A percentile compares a stretch with the other conserved stretches of the same genome.
These are phyloP conservation scores for Diaporthe humulicola DNA, from an alignment of 2,329 filamentous ascomycete species.

Conservation along the genomic window DNA sequence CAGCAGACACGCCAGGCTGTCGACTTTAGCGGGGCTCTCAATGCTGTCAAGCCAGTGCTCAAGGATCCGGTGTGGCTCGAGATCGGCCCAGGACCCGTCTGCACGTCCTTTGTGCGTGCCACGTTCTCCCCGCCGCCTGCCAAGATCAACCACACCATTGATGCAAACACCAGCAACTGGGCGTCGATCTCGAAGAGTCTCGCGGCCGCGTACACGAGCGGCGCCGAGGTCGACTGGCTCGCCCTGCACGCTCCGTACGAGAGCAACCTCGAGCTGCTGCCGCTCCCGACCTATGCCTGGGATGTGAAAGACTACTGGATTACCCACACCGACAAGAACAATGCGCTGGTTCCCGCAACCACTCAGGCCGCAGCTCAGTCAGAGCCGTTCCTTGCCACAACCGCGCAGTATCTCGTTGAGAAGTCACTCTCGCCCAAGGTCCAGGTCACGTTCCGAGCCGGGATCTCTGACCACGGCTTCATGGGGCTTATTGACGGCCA, in stretches of 20 bases:
- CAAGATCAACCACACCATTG: constrained; percentile 67
- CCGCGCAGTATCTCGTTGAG: constrained; percentile 35
- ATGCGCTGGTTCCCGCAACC: background rate
- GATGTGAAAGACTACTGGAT: constrained; percentile 39
- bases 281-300: constrained; percentile 35
- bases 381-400: background rate
- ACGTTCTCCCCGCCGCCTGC: constrained; percentile 67
- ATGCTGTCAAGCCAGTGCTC: constrained; percentile 60
- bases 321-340: background rate
- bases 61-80: constrained; percentile 76
- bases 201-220: constrained; percentile 31
- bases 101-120: constrained; percentile 68
- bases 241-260: constrained; percentile 27
- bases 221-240: constrained; percentile 36
- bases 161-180: constrained; percentile 59
- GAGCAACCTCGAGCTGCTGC: constrained; percentile 29
- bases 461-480: constrained; percentile 30
- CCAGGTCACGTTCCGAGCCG: constrained; percentile 33
- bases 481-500: constrained; percentile 34
- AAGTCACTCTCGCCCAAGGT: constrained; percentile 36
- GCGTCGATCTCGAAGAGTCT: constrained; percentile 29
- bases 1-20: constrained; percentile 74
- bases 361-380: background rate
- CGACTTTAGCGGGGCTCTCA: constrained; percentile 71
- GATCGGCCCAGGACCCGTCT: constrained; percentile 73